These are phyloP conservation scores for Anthostomella pinea DNA, from an alignment of 2,329 filamentous ascomycete genomes.

Conservation along the genomic window DNA sequence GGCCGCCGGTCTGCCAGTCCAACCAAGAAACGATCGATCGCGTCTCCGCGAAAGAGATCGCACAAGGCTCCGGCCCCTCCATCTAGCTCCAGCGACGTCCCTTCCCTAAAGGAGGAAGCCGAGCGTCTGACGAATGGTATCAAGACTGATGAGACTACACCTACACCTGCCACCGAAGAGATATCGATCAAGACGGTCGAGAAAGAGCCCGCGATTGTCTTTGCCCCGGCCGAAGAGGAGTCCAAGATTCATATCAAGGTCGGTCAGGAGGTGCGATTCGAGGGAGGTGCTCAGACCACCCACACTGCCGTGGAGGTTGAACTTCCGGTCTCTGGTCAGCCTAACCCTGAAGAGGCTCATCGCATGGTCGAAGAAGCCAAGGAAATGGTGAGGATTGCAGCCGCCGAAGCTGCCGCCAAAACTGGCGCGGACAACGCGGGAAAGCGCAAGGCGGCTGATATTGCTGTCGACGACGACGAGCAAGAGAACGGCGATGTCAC, in stretches of 20 bases:
- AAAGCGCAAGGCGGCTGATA: conserved; percentile 74
- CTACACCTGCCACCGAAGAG: conserved; percentile 36
- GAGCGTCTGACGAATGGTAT: conserved; percentile 32
- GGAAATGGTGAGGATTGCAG: conserved; percentile 77
- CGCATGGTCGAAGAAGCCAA: conserved; percentile 84
- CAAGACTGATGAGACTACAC: conserved; percentile 49
- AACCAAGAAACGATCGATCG: conserved; percentile 49
- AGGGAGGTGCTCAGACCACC: conserved; percentile 62
- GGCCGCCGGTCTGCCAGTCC: conserved; percentile 58
- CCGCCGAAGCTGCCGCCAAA: conserved; percentile 46
- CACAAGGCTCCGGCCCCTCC: conserved; percentile 40
- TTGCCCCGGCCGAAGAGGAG: conserved; percentile 55
- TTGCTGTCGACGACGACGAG: conserved; percentile 63
- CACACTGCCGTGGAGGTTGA: conserved; percentile 74
- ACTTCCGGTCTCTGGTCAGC: conserved; percentile 67
- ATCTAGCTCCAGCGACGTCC: conserved; percentile 37
- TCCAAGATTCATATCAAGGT: conserved; percentile 67
- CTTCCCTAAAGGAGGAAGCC: conserved; percentile 28
- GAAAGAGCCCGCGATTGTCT: conserved; percentile 46
- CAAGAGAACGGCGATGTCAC: conserved; percentile 48
- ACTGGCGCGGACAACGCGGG: conserved; percentile 46
- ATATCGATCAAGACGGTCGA: conserved; percentile 47
- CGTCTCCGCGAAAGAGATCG: conserved; percentile 55
- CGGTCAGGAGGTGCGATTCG: conserved; percentile 50
- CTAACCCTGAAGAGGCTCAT: conserved; percentile 72